A percentile compares a stretch with the other conserved stretches of the same genome.
Conservation (phyloP, 108 stramenopile species). For the Discostella pseudostelligera region DNA sequence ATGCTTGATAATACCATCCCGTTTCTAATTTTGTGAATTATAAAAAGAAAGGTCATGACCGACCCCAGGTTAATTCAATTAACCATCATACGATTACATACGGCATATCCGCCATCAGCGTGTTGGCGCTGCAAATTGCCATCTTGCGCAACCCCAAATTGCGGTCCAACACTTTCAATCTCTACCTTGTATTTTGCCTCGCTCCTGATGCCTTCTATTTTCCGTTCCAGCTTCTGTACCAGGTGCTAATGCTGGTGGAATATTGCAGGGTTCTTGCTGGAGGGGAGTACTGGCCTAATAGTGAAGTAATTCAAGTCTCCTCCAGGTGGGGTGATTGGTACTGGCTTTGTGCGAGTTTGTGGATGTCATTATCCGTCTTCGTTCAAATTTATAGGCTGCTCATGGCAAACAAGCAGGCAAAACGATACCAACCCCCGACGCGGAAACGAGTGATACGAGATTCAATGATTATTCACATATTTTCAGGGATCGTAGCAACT, state of each 20-base stretch:
- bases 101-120: constrained; percentile 25
- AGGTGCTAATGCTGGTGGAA: no score
- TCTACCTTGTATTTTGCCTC: constrained; percentile 32
- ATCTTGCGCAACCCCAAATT: constrained; percentile 33
- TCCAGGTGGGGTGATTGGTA: constrained; percentile 32
- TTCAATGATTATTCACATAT: no score
- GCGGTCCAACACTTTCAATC: constrained; percentile 15
- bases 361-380: constrained; percentile 32
- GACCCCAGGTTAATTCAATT: neutral
- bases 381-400: constrained; percentile 21
- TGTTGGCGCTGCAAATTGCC: constrained; percentile 13
- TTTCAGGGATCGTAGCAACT: no score
- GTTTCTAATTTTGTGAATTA: no score
- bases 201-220: constrained; percentile 24
- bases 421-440: constrained; percentile 15
- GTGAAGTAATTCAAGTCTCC: constrained; percentile 17
- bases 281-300: no score
- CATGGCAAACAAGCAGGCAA: constrained; percentile 6
- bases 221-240: neutral
- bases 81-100: constrained; percentile 9
- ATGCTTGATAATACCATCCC: no score
- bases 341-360: constrained; percentile 33
- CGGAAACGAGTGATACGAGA: constrained; percentile 4
- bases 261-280: no score
- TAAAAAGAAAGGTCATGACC: no score